phyloP scores from a whole-genome alignment of 2,329 filamentous ascomycete genomes.

The Pseudonectria foliicola region DNA sequence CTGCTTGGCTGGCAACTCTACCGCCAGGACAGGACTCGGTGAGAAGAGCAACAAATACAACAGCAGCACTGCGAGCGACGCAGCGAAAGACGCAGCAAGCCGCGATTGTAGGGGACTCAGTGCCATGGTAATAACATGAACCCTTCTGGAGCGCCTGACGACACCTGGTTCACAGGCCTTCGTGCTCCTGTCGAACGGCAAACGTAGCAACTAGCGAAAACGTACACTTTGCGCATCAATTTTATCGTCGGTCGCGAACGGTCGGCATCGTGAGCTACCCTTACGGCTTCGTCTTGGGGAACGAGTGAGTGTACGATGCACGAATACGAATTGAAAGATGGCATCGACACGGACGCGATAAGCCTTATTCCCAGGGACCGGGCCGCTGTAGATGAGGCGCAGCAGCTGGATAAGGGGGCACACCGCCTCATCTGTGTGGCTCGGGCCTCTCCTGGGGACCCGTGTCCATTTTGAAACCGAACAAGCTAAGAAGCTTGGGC shows the following conservation, averaged over 20 bases:
- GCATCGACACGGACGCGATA: conserved; percentile 14
- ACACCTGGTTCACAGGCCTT: conserved; percentile 5
- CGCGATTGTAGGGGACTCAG: conserved; percentile 65
- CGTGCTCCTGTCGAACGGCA: conserved; percentile 7
- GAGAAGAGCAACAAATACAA: conserved; percentile 55
- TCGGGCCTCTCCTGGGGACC: conserved; percentile 3
- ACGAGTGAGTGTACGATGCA: not conserved
- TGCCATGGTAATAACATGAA: conserved; percentile 42
- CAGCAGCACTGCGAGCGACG: conserved; percentile 51
- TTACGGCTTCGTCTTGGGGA: not conserved
- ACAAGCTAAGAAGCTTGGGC: conserved; percentile 3
- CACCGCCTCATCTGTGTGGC: conserved; percentile 17
- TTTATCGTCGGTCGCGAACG: conserved; percentile 8
- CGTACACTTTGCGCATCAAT: conserved; percentile 1
- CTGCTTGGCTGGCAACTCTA: conserved; percentile 32
- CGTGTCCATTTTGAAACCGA: conserved; percentile 9
- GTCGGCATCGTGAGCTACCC: conserved; percentile 12
- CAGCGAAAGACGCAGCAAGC: conserved; percentile 58
- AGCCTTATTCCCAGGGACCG: conserved; percentile 8
- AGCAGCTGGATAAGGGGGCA: conserved; percentile 5
- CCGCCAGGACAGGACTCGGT: conserved; percentile 55
- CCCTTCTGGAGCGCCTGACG: conserved; percentile 32
- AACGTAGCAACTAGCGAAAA: conserved; percentile 5
- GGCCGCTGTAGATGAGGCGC: conserved; percentile 12
- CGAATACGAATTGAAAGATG: conserved; percentile 6